Base-by-base conservation (phyloP, 805 yeast genomes). In the Yamadazyma endophytica region DNA sequence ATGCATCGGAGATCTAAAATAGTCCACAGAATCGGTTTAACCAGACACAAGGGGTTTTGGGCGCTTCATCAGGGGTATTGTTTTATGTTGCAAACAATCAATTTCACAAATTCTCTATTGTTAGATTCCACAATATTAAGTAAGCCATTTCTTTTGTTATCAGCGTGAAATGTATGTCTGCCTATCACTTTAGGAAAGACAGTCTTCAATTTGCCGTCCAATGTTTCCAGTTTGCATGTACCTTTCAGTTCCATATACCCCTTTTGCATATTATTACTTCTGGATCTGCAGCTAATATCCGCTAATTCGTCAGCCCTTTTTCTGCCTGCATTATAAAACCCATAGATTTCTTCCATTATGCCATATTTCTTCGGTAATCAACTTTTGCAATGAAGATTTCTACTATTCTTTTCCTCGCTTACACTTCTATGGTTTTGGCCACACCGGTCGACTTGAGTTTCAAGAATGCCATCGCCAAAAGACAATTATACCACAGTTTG, bases 401-500 rank as follows among this genome's bases (percentile, higher is more conserved):
- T n/a, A 20, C 25, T n/a, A 15, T 31, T 20, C n/a, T 9, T 15
- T 25, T 31, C n/a, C 15, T 26, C 21, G 18, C 29, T 20, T 19
- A 25, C 2, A 13, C 26, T 15, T 15, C 29, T 5, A 7, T 18
- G 3, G 25, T 18, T 20, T 14, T 31, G 11, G 12, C 29, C 6
- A 20, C 16, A 7, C 29, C 33, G 12, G 24, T 14, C 12, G 29
- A 31, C 26, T 5, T 31, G 6, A 31, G 26, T 14, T 31, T 31
- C n/a, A 31, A 25, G 26, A 29, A 31, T 16, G 33, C 33, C 17
- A 23, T 31, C 11, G 29, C 33, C 12, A 31, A 31, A 15, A 31
- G 33, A 31, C 24, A 31, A 20, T 20, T 31, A n/a, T 31, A 31
- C 13, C 16, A 31, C 13, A 14, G 26, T 14, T 31, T 31, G 17